Evolutionary conservation across 2,329 filamentous ascomycete species (phyloP), one percentile per base, ranked within the genome.

Genomic region (Hymenotorrendiella dingleyae): DNA sequence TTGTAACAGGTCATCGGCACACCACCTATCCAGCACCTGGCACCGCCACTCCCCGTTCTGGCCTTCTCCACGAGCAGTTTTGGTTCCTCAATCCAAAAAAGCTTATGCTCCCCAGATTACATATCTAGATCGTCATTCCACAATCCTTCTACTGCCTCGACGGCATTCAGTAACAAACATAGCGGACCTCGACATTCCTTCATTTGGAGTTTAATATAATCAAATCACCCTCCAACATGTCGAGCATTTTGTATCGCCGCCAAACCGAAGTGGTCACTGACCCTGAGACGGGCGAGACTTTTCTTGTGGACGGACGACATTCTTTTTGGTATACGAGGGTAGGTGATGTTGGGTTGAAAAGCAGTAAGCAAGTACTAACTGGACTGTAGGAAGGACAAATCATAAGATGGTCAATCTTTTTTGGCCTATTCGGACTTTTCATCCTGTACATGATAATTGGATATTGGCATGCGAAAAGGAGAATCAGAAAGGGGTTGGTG

Each of bases 381-480:
- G 49, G 56, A 52, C 34, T 42, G 23, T 16, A 62, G 60, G 55
- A 43, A 26, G 60, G 58, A 22, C 54, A 58, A 40, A 65, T 64
- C 45, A 68, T 88, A 55, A 85, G 86, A 64, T 91, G 84, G 77
- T 71, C 74, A 35, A 65, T 91, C 46, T 40, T 40, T n/a, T 34
- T 34, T 21, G 30, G 30, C 6, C 78, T 90, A 57, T 73, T 76
- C 47, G 66, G 69, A 48, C 60, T 91, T 51, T 68, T 86, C 56
- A 61, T 78, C 40, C 55, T 71, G 30, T 87, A 80, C 70, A 69
- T 89, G 55, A 52, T 86, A 41, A 70, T 77, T 46, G 84, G 84
- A 47, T 84, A 84, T 62, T 64, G 76, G 35, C 86, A 91, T 64
- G 86, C 85, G 34, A 77, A 77, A 60, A 65, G 66, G 34, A 73